Conservation (phyloP, 768 basidiomycete species). For the Pholiota microspora region DNA sequence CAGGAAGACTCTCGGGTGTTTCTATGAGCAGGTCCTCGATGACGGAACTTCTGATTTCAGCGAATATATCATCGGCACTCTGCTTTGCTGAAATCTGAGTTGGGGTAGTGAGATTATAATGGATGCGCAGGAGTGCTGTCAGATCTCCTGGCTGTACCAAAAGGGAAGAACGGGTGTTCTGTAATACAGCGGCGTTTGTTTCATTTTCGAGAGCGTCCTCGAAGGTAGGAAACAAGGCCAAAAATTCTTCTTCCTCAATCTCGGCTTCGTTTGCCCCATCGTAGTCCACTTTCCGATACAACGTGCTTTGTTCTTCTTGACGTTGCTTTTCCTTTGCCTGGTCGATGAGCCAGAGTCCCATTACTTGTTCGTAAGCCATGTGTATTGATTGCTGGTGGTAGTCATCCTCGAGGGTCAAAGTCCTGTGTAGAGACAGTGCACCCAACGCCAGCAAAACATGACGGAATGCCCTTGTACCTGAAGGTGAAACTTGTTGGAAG, state of each 20-base stretch:
- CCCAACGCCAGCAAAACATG: conserved; percentile 48
- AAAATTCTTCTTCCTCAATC: conserved; percentile 80
- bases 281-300: conserved; percentile 70
- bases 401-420: conserved; percentile 35
- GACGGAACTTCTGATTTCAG: conserved; percentile 28
- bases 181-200: conserved; percentile 5
- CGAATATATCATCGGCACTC: conserved; percentile 22
- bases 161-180: conserved; percentile 11
- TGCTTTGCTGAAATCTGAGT: background rate
- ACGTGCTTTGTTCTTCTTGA: conserved; percentile 61
- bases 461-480: conserved; percentile 34
- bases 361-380: conserved; percentile 62
- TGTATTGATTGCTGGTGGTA: conserved; percentile 37
- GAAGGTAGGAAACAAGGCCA: conserved; percentile 82
- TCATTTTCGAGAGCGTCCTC: conserved; percentile 49
- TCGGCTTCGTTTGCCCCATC: conserved; percentile 65
- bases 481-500: conserved; percentile 23
- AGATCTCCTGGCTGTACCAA: conserved; percentile 35
- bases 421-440: conserved; percentile 41
- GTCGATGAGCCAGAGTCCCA: conserved; percentile 84
- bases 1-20: conserved; percentile 29
- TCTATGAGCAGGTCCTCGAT: conserved; percentile 32
- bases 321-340: conserved; percentile 64
- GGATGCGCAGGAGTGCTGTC: conserved; percentile 43
- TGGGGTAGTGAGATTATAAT: conserved; percentile 35